Base-by-base conservation (phyloP, 371 early-diverging fungal genomes). In the Apophysomyces variabilis region DNA sequence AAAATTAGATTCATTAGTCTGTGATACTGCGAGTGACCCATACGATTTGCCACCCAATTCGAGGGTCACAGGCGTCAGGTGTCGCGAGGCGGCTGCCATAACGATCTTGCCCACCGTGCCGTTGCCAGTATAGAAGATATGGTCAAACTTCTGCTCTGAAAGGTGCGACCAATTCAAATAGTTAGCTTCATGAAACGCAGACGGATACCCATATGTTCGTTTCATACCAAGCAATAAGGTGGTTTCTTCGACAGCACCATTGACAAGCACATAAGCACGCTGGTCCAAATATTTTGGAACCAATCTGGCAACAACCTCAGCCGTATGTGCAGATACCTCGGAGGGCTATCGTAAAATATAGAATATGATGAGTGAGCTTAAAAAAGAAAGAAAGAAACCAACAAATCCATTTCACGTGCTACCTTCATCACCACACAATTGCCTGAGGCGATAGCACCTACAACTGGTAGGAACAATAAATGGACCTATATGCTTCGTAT, bases 391-490 rank as follows among this genome's bases (percentile, higher is more conserved):
- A 18, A 47, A 37, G 63, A 63, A 9, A 18, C 63, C 14, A 56
- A 37, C 6, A 3, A 18, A 12, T 66, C 36, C 57, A 18, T 60
- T 37, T 45, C 57, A 38, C 26, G 2, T 13, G 0, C 8, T 68
- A 80, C 81, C 81, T 98, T 98, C 61, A 96, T 38, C 3, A 94
- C 73, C 36, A 85, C 93, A 11, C 90, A 89, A 79, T 94, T 93
- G n/a, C 99, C 98, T 1, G 94, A 94, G 18, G 95, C 96, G 65
- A 98, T 87, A 3, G 96, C 97, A 13, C 93, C 93, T 1, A 91
- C 84, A 6, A 95, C 68, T 4, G 98, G 97, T 7, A 83, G 66
- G n/a, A 96, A 64, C 4, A 85, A 21, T 39, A 96, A 78, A 57
- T 89, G 82, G 41, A 81, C 58, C 81, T 78, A 66, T 26, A 26